These are phyloP conservation scores for Eutypa lata DNA, from an alignment of 2,329 filamentous ascomycete species.

Conservation along the genomic window DNA sequence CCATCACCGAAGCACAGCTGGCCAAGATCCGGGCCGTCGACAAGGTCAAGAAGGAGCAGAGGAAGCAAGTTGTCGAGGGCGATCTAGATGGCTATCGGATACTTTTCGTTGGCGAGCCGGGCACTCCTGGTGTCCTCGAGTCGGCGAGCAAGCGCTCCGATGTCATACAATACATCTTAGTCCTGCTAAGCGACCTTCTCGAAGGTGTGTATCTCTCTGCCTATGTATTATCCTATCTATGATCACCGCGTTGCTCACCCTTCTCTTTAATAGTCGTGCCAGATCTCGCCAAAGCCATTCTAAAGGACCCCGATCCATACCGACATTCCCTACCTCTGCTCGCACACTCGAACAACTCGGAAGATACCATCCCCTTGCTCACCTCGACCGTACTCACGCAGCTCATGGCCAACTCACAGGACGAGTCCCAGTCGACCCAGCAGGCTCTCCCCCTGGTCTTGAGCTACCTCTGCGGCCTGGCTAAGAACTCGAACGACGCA, in stretches of 20 bases:
- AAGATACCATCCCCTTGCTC: slow-evolving; percentile 83
- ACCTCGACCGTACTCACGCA: slow-evolving; percentile 82
- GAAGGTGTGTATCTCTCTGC: slow-evolving; percentile 58
- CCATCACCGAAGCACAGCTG: slow-evolving; percentile 89
- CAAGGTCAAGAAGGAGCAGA: slow-evolving; percentile 90
- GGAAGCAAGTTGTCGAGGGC: slow-evolving; percentile 75
- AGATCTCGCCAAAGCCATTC: slow-evolving; percentile 70
- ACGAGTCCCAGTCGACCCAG: slow-evolving; percentile 63
- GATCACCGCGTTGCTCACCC: neutral
- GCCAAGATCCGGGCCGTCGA: slow-evolving; percentile 96
- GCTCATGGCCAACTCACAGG: slow-evolving; percentile 67
- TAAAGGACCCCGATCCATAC: slow-evolving; percentile 75
- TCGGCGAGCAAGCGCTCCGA: slow-evolving; percentile 81
- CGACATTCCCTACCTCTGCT: slow-evolving; percentile 81
- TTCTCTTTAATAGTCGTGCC: slow-evolving; percentile 59
- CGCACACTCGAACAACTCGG: slow-evolving; percentile 67
- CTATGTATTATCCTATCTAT: neutral
- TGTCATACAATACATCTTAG: slow-evolving; percentile 92
- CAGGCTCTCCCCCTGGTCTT: slow-evolving; percentile 76
- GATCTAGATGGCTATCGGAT: slow-evolving; percentile 77
- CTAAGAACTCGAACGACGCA: slow-evolving; percentile 75
- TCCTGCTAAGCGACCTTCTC: slow-evolving; percentile 82
- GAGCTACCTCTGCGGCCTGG: slow-evolving; percentile 79
- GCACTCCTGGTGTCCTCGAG: slow-evolving; percentile 71
- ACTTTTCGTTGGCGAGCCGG: slow-evolving; percentile 75